Conservation (phyloP, 495 filamentous ascomycete species). For the Aspergillus taichungensis region DNA sequence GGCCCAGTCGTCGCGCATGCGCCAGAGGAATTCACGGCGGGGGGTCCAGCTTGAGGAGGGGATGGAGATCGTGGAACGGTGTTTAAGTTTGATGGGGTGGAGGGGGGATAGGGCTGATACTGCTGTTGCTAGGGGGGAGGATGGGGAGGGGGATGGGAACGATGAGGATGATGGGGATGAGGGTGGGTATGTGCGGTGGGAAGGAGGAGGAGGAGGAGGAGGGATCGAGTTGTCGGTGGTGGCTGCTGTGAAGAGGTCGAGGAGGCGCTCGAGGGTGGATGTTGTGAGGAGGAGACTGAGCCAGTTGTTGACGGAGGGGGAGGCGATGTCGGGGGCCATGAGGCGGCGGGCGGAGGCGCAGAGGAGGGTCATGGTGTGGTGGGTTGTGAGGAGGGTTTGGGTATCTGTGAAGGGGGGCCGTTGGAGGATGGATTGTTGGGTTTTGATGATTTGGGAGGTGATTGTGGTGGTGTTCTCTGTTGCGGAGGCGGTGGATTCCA, state of each 20-base stretch:
- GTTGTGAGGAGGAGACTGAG: conserved; percentile 21
- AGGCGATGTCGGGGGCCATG: conserved; percentile 21
- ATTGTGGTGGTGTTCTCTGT: neutral
- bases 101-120: too few relatives aligned
- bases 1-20: conserved; percentile 17
- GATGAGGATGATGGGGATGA: too few relatives aligned
- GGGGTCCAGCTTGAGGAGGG: conserved; percentile 11
- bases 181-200: too few relatives aligned
- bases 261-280: conserved; percentile 19
- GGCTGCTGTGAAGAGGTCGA: conserved; percentile 17
- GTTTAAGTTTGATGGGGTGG: too few relatives aligned
- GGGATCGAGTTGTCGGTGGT: conserved; percentile 1
- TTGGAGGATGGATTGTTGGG: conserved; percentile 19
- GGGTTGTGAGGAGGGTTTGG: conserved; percentile 16
- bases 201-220: neutral
- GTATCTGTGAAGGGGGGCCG: conserved; percentile 19
- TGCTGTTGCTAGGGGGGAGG: neutral
- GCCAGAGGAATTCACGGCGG: conserved; percentile 21
- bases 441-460: neutral
- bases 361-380: conserved; percentile 23
- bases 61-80: too few relatives aligned
- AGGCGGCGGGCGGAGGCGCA: conserved; percentile 18
- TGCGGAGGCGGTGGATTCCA: conserved; percentile 15
- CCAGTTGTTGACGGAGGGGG: conserved; percentile 19
- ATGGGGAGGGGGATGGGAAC: neutral